These are phyloP conservation scores for Rosa lucieae DNA, from an alignment of 306 rosid species.

Conservation along the genomic window DNA sequence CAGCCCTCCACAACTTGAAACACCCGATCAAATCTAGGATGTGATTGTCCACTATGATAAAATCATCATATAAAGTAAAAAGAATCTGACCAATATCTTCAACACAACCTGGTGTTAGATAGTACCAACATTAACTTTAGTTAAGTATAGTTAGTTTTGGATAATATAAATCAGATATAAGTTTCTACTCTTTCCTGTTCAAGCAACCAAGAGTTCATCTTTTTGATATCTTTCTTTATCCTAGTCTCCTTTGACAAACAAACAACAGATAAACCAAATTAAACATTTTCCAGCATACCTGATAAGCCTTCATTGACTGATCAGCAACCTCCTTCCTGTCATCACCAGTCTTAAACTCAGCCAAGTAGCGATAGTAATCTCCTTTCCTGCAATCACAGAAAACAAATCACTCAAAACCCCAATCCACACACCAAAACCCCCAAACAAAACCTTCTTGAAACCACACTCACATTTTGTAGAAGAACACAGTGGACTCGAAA, in stretches of 20 bases:
- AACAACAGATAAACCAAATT: background rate
- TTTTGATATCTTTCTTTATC: background rate
- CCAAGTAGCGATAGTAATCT: conserved; percentile 57
- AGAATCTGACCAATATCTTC: background rate
- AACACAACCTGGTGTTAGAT: background rate
- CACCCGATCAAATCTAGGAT: background rate
- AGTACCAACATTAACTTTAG: background rate
- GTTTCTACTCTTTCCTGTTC: background rate
- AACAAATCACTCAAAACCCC: background rate
- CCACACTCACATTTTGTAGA: conserved; percentile 47
- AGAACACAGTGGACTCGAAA: conserved; percentile 34
- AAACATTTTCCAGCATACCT: conserved; percentile 28
- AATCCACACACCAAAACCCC: conserved; percentile 5
- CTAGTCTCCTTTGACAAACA: background rate
- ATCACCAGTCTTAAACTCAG: conserved; percentile 45
- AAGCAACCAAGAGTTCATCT: background rate
- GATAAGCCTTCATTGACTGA: conserved; percentile 56
- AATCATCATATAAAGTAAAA: background rate
- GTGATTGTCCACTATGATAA: background rate
- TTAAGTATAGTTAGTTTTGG: background rate
- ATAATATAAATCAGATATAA: no score
- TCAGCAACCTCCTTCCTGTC: conserved; percentile 63
- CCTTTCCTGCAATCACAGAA: conserved; percentile 48
- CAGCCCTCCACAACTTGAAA: background rate
- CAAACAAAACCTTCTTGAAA: background rate